Evolutionary conservation across 305 asterid species (phyloP), one percentile per base, ranked within the genome.

Genomic region (Rubia peregrina): DNA sequence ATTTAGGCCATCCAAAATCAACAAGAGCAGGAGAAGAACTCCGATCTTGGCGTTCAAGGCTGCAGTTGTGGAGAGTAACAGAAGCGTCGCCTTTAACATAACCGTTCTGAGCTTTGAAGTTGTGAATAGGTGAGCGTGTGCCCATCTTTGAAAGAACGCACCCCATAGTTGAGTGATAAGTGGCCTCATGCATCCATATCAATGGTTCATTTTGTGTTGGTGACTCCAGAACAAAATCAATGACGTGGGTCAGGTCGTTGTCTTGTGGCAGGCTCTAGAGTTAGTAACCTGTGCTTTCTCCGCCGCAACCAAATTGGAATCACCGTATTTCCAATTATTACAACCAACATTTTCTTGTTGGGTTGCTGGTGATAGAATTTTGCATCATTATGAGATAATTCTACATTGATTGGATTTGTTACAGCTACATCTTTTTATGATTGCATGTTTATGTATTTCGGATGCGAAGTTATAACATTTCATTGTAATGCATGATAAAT

Each of bases 1-100:
- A 91, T 42, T 73, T 77, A 2, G 97, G 97, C 97, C 96, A 89
- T 49, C 96, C 95, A 57, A 21, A 43, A 43, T 83, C 95, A 66
- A 83, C 90, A 14, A 76, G 65, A 79, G 82, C 77, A 81, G 83
- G 76, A 24, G 26, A 24, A 78, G 77, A 40, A 17, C 83, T 10
- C 64, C 33, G 33, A 72, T 48, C 85, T 81, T 70, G 69, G 63
- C 10, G 76, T 6, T 36, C 74, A 16, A 46, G 65, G 16, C 69
- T 81, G 24, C 67, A 16, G 2, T 74, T 43, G 2, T 33, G 5
- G 36, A 33, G 36, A 33, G 5, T 33, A 33, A 33, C 36, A 33
- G 57, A n/a, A 1, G 21, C 59, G 7, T 17, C 62, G 16, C 62
- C 62, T 57, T 41, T 76, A 13, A 38, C 72, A 48, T 82, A 84